Percentiles rank a stretch among this genome's conserved stretches.
Conservation (phyloP, 148 eudicot genomes). For the Polygonum aviculare region DNA sequence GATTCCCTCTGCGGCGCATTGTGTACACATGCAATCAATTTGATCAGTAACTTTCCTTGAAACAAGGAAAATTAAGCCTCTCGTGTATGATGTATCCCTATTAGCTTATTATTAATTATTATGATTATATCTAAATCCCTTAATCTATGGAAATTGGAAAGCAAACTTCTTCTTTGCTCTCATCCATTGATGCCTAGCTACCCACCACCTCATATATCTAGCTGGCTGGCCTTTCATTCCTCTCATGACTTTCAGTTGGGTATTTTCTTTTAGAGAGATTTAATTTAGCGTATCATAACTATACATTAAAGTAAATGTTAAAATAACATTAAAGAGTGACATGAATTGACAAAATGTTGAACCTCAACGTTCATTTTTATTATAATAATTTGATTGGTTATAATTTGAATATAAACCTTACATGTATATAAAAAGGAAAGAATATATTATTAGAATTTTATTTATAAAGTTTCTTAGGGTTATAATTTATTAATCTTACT, state of each 20-base stretch:
- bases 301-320: too few species aligned
- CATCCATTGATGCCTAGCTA: not conserved
- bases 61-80: conserved; percentile 1
- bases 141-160: not conserved
- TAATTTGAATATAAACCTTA: too few species aligned
- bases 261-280: not conserved
- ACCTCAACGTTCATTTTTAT: too few species aligned
- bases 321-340: too few species aligned
- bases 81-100: not conserved
- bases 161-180: not conserved
- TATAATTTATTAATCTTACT: too few species aligned
- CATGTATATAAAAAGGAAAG: too few species aligned
- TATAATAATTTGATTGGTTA: too few species aligned
- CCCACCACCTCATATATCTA: not conserved
- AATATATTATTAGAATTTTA: too few species aligned
- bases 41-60: conserved; percentile 8
- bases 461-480: too few species aligned
- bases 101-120: not conserved
- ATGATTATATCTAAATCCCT: not conserved
- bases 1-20: conserved; percentile 8
- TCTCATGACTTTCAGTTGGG: not conserved
- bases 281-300: too few species aligned
- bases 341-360: too few species aligned
- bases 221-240: not conserved
- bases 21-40: conserved; percentile 1